phyloP scores from a whole-genome alignment of 1,139 yeast species.

The Saccharomyces pastorianus region DNA sequence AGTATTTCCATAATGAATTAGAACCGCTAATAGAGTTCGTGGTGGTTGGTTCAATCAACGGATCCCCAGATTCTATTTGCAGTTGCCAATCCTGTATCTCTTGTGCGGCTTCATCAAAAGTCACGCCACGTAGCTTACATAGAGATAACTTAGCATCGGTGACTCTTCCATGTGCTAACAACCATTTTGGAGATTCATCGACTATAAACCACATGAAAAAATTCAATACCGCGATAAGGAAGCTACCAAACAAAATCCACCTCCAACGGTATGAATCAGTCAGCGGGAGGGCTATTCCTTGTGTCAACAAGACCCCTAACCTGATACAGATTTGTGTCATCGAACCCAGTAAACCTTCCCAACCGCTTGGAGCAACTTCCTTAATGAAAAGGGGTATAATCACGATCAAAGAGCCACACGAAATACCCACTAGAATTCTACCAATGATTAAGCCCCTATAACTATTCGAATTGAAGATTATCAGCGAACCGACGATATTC shows the following conservation, averaged over 20 bases:
- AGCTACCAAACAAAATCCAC: constrained; percentile 51
- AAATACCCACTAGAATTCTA: constrained; percentile 69
- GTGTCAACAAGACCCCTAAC: constrained; percentile 73
- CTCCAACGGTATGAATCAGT: constrained; percentile 69
- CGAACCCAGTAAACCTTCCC: constrained; percentile 74
- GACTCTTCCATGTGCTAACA: constrained; percentile 35
- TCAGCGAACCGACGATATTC: constrained; percentile 58
- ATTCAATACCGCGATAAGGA: constrained; percentile 44
- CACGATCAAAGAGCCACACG: constrained; percentile 83
- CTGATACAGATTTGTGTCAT: constrained; percentile 83
- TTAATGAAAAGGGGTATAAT: constrained; percentile 76
- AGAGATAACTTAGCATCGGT: constrained; percentile 34
- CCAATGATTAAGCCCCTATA: constrained; percentile 50
- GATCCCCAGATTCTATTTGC: background rate
- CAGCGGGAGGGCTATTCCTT: constrained; percentile 59
- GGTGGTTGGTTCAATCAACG: background rate
- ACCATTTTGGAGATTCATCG: constrained; percentile 83
- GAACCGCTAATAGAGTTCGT: constrained; percentile 1
- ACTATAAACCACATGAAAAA: constrained; percentile 41
- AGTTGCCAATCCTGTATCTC: constrained; percentile 28
- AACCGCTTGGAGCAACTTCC: constrained; percentile 62
- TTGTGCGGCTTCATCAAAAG: constrained; percentile 22
- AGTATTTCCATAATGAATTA: constrained; percentile 36
- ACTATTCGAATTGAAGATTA: constrained; percentile 47
- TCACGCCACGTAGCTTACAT: constrained; percentile 29